Evolutionary conservation across 345 rosid species (phyloP).

Genomic region (Eucalyptus sp.): DNA sequence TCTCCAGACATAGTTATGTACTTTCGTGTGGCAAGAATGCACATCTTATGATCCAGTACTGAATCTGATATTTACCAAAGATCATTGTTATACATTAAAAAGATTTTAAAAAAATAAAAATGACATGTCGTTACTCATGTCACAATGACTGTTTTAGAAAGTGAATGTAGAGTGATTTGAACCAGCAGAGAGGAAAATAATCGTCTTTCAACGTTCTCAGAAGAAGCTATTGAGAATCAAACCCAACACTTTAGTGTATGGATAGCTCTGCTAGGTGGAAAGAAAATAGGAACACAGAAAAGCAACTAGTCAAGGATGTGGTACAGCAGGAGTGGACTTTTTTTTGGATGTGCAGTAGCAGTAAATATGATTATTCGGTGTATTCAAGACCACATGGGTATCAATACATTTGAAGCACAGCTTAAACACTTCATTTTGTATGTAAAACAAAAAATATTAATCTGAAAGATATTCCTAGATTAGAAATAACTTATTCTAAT

Average conservation of each 20-base stretch:
- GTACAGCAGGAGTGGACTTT: not conserved
- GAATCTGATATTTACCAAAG: not conserved
- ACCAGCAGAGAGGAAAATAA: not conserved
- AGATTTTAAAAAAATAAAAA: not conserved
- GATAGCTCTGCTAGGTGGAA: not conserved
- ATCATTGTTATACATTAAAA: not conserved
- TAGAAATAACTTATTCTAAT: not conserved
- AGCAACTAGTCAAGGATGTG: not conserved
- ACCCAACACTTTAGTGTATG: not conserved
- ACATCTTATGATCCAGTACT: not conserved
- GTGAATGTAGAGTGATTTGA: not conserved
- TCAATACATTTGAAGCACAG: not conserved
- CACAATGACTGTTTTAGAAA: not conserved
- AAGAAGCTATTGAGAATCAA: not conserved
- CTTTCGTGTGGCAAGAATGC: not conserved
- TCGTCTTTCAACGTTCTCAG: not conserved
- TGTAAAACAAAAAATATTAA: not conserved
- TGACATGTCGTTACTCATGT: not conserved
- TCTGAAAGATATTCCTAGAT: not conserved
- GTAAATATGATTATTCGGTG: not conserved
- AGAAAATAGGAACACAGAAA: not conserved
- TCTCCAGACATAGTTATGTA: not conserved
- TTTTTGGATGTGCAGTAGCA: not conserved
- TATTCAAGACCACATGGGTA: not conserved
- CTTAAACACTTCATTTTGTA: not conserved